Percentiles rank a stretch among this genome's conserved stretches.
These are phyloP conservation scores for Termitomyces sp. DNA, from an alignment of 768 basidiomycete genomes.

Conservation along the genomic window DNA sequence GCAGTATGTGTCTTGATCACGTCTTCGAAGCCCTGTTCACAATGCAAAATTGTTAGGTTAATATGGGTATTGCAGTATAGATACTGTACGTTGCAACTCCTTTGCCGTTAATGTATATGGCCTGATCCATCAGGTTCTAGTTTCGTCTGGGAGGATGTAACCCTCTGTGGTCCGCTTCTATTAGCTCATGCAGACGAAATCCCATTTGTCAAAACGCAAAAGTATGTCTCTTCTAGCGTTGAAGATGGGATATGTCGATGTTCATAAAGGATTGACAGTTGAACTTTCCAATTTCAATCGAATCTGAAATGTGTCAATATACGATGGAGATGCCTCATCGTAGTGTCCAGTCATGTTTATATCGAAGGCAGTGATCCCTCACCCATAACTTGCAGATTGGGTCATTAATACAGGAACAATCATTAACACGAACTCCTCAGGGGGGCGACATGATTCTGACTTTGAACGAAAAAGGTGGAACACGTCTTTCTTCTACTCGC, in stretches of 20 bases:
- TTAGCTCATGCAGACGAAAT: constrained; percentile 63
- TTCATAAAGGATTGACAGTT: constrained; percentile 32
- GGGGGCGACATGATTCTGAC: constrained; percentile 63
- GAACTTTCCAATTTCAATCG: constrained; percentile 62
- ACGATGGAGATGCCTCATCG: constrained; percentile 67
- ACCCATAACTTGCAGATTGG: constrained; percentile 46
- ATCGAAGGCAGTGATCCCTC: background rate
- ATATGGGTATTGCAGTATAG: constrained; percentile 50
- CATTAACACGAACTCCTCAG: constrained; percentile 55
- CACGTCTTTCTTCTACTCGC: constrained; percentile 70
- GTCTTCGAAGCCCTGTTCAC: background rate
- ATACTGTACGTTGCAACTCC: constrained; percentile 28
- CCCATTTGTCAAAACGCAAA: constrained; percentile 66
- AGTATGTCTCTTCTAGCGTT: constrained; percentile 25
- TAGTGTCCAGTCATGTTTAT: constrained; percentile 26
- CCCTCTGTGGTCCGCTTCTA: constrained; percentile 59
- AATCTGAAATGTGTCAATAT: constrained; percentile 61
- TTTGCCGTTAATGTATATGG: background rate
- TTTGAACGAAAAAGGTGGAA: constrained; percentile 70
- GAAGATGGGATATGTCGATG: background rate
- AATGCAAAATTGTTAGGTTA: constrained; percentile 30
- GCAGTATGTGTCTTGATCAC: constrained; percentile 34
- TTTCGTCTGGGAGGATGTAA: constrained; percentile 89
- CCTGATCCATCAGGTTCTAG: constrained; percentile 25
- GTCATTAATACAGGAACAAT: constrained; percentile 63